phyloP scores from a whole-genome alignment of 2,329 filamentous ascomycete species.

The Neofusicoccum parvum region DNA sequence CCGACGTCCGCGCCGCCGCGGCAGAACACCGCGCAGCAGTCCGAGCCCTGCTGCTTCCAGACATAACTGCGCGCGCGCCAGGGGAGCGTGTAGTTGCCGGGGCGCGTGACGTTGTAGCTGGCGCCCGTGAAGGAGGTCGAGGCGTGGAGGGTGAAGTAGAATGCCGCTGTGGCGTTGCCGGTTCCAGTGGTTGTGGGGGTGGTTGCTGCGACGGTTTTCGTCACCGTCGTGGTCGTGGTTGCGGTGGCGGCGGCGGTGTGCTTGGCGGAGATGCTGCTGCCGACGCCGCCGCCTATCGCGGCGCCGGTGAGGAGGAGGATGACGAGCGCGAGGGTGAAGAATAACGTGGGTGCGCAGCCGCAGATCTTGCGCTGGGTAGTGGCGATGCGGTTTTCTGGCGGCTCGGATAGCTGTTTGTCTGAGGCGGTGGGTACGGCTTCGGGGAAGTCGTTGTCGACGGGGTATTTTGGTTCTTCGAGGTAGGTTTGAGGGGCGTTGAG shows the following conservation, averaged over 20 bases:
- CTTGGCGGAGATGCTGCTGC: neutral
- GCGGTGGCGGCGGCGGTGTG: neutral
- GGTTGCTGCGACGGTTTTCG: neutral
- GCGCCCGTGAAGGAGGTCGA: neutral
- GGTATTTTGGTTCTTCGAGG: neutral
- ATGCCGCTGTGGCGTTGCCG: neutral
- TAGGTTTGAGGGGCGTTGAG: neutral
- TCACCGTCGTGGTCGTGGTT: neutral
- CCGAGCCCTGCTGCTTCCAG: neutral
- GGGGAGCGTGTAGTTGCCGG: neutral
- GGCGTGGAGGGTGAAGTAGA: constrained; percentile 2
- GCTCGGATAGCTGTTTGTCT: neutral
- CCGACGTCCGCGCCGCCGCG: neutral
- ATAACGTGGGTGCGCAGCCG: neutral
- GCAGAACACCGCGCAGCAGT: constrained; percentile 6
- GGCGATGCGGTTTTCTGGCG: neutral
- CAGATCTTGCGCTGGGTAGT: neutral
- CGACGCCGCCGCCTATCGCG: neutral
- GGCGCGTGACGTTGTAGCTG: neutral
- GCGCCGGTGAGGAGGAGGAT: neutral
- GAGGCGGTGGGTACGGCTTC: neutral
- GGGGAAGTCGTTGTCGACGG: neutral
- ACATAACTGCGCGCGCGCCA: neutral
- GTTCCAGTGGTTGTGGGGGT: neutral
- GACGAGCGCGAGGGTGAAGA: neutral